phyloP scores from a whole-genome alignment of 176 grass and related monocot genomes.

The Bromus sterilis region DNA sequence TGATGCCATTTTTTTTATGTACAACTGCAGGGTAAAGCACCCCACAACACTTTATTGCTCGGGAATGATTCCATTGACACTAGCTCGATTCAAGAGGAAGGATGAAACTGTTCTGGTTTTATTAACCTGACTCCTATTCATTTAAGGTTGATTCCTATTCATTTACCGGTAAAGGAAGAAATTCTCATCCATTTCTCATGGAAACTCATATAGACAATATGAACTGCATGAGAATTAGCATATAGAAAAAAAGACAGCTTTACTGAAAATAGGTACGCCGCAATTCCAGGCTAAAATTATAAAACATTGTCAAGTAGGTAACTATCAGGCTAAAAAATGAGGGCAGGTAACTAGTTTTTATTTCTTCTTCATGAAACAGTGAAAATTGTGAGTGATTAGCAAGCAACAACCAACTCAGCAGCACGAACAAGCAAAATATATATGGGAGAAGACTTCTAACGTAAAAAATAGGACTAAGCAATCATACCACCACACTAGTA shows the following conservation, averaged over 20 bases:
- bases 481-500: background rate
- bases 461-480: background rate
- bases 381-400: background rate
- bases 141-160: background rate
- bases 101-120: background rate
- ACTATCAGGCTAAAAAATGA: background rate
- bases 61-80: too few species aligned
- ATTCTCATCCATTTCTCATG: background rate
- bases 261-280: background rate
- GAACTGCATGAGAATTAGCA: background rate
- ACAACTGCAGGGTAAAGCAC: too few species aligned
- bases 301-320: background rate
- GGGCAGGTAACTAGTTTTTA: background rate
- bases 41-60: too few species aligned
- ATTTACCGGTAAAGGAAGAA: background rate
- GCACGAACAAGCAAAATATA: background rate
- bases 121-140: too few species aligned
- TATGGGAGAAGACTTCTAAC: background rate
- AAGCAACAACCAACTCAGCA: background rate
- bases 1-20: too few species aligned
- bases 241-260: background rate
- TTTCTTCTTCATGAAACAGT: background rate
- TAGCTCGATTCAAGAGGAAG: background rate
- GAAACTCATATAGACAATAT: background rate
- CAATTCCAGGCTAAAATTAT: background rate